Conservation (phyloP, 2,329 filamentous ascomycete species). For the Ophiostoma montium region DNA sequence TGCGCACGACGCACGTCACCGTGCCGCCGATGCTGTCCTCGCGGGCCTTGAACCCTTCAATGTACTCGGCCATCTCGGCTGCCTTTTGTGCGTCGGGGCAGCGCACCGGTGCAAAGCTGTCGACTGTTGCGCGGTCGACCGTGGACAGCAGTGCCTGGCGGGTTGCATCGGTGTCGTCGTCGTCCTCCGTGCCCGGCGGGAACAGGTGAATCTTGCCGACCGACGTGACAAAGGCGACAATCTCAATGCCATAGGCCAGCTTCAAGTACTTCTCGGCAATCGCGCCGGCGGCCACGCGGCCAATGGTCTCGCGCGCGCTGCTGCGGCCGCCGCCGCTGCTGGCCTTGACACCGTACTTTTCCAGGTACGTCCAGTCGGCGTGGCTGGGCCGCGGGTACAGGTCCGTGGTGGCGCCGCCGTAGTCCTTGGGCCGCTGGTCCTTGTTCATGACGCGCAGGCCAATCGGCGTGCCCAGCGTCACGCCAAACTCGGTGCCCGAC, state of each 20-base stretch:
- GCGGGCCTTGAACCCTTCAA: slow-evolving; percentile 63
- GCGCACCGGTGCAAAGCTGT: slow-evolving; percentile 71
- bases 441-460: slow-evolving; percentile 78
- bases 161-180: background rate
- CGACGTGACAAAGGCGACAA: slow-evolving; percentile 78
- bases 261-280: slow-evolving; percentile 87
- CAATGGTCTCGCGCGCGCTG: slow-evolving; percentile 90
- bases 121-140: slow-evolving; percentile 63
- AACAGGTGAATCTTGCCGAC: slow-evolving; percentile 71
- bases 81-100: slow-evolving; percentile 58
- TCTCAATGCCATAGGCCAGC: slow-evolving; percentile 72
- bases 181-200: slow-evolving; percentile 23
- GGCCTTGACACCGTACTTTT: slow-evolving; percentile 94
- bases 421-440: slow-evolving; percentile 86
- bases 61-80: slow-evolving; percentile 61
- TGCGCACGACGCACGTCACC: slow-evolving; percentile 84
- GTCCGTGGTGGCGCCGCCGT: slow-evolving; percentile 81
- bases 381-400: slow-evolving; percentile 81
- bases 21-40: slow-evolving; percentile 89
- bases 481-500: slow-evolving; percentile 79
- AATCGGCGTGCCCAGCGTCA: slow-evolving; percentile 85
- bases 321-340: slow-evolving; percentile 79
- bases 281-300: slow-evolving; percentile 77
- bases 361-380: slow-evolving; percentile 92
- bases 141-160: slow-evolving; percentile 45